phyloP scores from a whole-genome alignment of 306 rosid species.

The Cucumis sativus region DNA sequence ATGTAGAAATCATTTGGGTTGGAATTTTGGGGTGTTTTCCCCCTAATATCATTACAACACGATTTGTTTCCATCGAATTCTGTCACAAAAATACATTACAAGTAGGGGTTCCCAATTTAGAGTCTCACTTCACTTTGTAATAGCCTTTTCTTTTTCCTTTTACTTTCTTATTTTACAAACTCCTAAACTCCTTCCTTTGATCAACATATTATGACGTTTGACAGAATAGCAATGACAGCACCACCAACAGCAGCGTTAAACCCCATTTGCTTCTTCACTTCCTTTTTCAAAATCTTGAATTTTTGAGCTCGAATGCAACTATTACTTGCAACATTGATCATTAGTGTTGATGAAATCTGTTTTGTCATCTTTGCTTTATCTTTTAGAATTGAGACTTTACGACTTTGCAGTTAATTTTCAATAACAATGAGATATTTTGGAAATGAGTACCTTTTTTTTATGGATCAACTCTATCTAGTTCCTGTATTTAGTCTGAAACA shows the following conservation, averaged over 20 bases:
- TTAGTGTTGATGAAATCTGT: too few species aligned
- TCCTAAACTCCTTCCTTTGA: neutral
- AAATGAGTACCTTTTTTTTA: too few species aligned
- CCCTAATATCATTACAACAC: neutral
- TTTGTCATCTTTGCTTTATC: neutral
- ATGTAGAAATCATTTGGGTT: neutral
- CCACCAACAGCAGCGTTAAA: neutral
- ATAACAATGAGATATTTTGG: too few species aligned
- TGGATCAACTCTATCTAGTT: too few species aligned
- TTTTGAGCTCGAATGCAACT: too few species aligned
- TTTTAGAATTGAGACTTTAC: neutral
- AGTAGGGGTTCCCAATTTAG: neutral
- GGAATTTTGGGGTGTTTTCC: neutral
- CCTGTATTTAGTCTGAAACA: too few species aligned
- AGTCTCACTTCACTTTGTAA: conserved; percentile 8
- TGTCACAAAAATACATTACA: conserved; percentile 1
- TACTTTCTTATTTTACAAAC: neutral
- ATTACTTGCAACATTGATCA: too few species aligned
- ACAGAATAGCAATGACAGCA: conserved; percentile 5
- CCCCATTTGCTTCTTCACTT: neutral
- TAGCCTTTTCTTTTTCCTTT: neutral
- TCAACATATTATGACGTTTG: neutral
- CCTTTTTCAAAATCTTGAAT: neutral
- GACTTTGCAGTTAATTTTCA: neutral
- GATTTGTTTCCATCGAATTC: neutral